Conservation (phyloP, 495 filamentous ascomycete species). For the Talaromyces liani region DNA sequence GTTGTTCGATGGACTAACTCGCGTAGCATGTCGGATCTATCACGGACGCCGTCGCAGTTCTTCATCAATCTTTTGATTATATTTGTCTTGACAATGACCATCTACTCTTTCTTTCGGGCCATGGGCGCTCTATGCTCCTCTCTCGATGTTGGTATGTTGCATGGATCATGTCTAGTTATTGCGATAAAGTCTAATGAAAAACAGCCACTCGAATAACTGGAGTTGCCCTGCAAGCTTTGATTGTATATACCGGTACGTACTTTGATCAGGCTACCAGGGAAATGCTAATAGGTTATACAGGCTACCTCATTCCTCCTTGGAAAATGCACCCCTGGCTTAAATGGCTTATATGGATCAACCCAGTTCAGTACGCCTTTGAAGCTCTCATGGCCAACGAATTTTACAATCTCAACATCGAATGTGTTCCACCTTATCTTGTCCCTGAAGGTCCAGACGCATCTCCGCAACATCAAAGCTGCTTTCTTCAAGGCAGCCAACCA, state of each 20-base stretch:
- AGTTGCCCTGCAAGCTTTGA: conserved; percentile 51
- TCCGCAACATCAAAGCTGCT: conserved; percentile 51
- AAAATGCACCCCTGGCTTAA: conserved; percentile 77
- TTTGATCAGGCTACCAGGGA: background rate
- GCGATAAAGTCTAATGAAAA: background rate
- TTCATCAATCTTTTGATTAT: conserved; percentile 67
- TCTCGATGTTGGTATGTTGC: conserved; percentile 45
- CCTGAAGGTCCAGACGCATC: conserved; percentile 55
- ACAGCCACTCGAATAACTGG: conserved; percentile 57
- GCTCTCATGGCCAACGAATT: conserved; percentile 56
- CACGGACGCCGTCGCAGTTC: conserved; percentile 67
- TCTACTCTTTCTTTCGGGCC: conserved; percentile 74
- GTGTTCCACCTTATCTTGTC: conserved; percentile 48
- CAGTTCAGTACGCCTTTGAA: conserved; percentile 69
- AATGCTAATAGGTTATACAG: conserved; percentile 19
- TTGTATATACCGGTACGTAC: conserved; percentile 61
- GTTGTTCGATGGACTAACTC: conserved; percentile 12
- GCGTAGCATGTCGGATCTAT: conserved; percentile 49
- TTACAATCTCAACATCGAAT: conserved; percentile 36
- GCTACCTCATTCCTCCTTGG: conserved; percentile 64
- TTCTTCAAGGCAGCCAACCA: conserved; percentile 45
- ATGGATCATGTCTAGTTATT: background rate
- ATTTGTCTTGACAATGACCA: conserved; percentile 58
- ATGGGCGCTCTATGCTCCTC: conserved; percentile 57
- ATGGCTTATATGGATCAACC: conserved; percentile 73